Percentiles rank a stretch among this genome's conserved stretches.
phyloP scores from a whole-genome alignment of 805 yeast species.

The Saturnispora gosingensis region DNA sequence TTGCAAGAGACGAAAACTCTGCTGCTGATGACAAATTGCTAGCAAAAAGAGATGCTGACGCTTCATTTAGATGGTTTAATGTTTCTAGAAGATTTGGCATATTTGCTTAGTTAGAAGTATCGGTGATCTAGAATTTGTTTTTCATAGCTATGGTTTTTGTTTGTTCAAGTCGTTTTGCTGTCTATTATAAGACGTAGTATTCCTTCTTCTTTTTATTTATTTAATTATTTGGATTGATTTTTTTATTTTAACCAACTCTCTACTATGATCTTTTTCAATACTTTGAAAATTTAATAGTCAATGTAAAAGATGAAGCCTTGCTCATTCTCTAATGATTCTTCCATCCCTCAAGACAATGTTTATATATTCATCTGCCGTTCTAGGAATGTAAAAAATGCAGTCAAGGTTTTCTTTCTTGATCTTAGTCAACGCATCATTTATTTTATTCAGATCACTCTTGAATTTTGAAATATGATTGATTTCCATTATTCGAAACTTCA shows the following conservation, averaged over 20 bases:
- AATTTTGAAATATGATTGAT: background rate
- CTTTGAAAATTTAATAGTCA: background rate
- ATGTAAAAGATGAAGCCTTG: background rate
- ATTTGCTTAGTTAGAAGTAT: background rate
- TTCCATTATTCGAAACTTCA: background rate
- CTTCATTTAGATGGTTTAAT: background rate
- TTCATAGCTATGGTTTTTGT: background rate
- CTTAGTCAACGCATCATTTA: background rate
- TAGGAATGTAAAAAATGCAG: background rate
- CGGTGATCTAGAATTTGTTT: background rate
- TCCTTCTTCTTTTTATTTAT: background rate
- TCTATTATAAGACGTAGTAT: background rate
- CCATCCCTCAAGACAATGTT: background rate
- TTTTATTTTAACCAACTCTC: background rate
- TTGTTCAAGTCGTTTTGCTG: background rate
- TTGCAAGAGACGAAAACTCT: slow-evolving; percentile 4
- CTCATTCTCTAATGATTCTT: background rate
- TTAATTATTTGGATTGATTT: background rate
- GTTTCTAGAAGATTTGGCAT: slow-evolving; percentile 4
- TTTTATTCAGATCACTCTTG: background rate
- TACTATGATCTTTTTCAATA: too few relatives aligned
- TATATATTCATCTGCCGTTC: background rate
- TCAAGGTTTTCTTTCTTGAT: background rate
- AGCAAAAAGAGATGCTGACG: slow-evolving; percentile 1
- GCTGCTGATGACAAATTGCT: background rate